phyloP scores from a whole-genome alignment of 345 rosid genomes.

The Melaleuca quinquenervia region DNA sequence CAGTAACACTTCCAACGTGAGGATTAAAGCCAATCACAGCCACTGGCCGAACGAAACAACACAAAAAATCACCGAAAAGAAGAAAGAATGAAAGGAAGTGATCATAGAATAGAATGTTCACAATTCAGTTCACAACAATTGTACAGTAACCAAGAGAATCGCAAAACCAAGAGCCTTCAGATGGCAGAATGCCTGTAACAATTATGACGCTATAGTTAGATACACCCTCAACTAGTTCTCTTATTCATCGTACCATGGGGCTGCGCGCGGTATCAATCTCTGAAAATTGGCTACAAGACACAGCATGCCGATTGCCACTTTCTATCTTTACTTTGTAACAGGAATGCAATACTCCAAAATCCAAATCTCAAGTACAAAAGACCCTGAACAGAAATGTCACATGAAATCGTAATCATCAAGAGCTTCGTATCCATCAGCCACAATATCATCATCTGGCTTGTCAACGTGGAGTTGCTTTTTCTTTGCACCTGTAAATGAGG shows the following conservation, averaged over 20 bases:
- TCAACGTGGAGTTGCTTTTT: constrained; percentile 79
- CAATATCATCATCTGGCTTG: constrained; percentile 67
- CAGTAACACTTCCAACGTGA: background rate
- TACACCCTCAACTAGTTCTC: background rate
- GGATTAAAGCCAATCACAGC: background rate
- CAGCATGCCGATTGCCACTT: background rate
- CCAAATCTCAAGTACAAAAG: background rate
- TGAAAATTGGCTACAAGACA: background rate
- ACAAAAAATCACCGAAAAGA: background rate
- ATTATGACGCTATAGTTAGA: background rate
- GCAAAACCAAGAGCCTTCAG: background rate
- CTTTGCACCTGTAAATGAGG: constrained; percentile 38
- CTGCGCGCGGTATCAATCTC: background rate
- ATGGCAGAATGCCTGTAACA: background rate
- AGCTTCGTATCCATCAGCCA: constrained; percentile 35
- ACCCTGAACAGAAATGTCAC: constrained; percentile 21
- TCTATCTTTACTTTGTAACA: background rate
- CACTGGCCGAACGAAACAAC: background rate
- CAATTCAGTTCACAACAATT: background rate
- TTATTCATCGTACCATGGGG: background rate
- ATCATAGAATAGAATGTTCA: background rate
- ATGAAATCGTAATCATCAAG: constrained; percentile 80
- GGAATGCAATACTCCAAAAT: background rate
- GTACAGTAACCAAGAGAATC: background rate
- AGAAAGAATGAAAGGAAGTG: background rate